Percentiles rank a stretch among this genome's conserved stretches.
These are phyloP conservation scores for Physocladia obscura DNA, from an alignment of 192 early-diverging fungal species.

Conservation along the genomic window DNA sequence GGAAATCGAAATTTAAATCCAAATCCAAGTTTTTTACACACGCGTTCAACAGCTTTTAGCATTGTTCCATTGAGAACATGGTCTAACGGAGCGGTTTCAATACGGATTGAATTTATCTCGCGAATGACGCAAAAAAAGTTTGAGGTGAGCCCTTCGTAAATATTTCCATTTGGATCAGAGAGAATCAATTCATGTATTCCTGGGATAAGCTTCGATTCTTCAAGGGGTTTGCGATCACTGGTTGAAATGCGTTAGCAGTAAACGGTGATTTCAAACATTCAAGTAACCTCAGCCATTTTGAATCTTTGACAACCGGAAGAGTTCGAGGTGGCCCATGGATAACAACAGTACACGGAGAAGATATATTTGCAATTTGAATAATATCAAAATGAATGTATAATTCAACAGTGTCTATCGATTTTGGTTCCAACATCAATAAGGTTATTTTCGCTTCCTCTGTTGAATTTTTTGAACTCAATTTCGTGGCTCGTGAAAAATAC, in stretches of 20 bases:
- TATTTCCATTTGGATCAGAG: slow-evolving; percentile 48
- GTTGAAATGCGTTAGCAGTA: neutral
- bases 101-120: neutral
- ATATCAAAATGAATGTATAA: neutral
- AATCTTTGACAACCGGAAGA: slow-evolving; percentile 63
- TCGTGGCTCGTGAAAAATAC: no score
- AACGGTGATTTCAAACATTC: slow-evolving; percentile 4
- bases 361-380: slow-evolving; percentile 5
- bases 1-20: slow-evolving; percentile 57
- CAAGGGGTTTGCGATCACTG: slow-evolving; percentile 54
- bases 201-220: slow-evolving; percentile 25
- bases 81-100: slow-evolving; percentile 57
- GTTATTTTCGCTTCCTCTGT: slow-evolving; percentile 42
- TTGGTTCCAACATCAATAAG: neutral
- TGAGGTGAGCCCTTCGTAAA: slow-evolving; percentile 71
- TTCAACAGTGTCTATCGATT: neutral
- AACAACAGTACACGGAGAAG: slow-evolving; percentile 40
- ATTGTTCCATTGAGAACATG: slow-evolving; percentile 67
- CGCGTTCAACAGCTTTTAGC: slow-evolving; percentile 53
- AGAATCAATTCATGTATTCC: slow-evolving; percentile 64
- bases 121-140: slow-evolving; percentile 60
- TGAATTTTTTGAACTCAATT: no score
- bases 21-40: slow-evolving; percentile 58
- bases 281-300: slow-evolving; percentile 68
- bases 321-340: slow-evolving; percentile 55